These are phyloP conservation scores for Phyllosticta citriasiana DNA, from an alignment of 2,329 filamentous ascomycete genomes.

Conservation along the genomic window DNA sequence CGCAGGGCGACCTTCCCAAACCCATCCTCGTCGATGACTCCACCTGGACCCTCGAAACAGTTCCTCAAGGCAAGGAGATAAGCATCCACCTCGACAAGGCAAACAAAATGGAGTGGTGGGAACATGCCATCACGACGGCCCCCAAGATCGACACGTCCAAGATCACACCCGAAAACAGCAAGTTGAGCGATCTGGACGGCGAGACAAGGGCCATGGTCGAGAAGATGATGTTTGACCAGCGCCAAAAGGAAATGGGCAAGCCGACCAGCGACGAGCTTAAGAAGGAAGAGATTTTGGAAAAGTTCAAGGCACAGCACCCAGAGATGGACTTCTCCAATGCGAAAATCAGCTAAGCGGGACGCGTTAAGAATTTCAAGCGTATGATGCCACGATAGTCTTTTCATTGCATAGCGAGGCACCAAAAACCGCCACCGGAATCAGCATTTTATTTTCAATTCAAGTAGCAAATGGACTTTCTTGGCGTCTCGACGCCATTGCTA, in stretches of 20 bases:
- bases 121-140: slow-evolving; percentile 75
- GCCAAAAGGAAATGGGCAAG: slow-evolving; percentile 86
- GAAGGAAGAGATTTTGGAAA: slow-evolving; percentile 80
- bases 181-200: slow-evolving; percentile 84
- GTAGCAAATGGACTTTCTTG: background rate
- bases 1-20: slow-evolving; percentile 74
- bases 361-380: background rate
- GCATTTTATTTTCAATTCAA: too few species aligned
- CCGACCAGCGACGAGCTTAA: slow-evolving; percentile 91
- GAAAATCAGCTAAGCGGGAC: slow-evolving; percentile 40
- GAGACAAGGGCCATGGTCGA: slow-evolving; percentile 96
- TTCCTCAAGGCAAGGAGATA: slow-evolving; percentile 59
- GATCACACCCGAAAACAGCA: slow-evolving; percentile 87
- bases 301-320: slow-evolving; percentile 76
- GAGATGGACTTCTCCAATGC: slow-evolving; percentile 61
- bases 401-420: slow-evolving; percentile 9
- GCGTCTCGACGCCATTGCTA: background rate
- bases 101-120: slow-evolving; percentile 98
- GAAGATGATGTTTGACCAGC: slow-evolving; percentile 99
- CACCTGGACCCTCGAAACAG: slow-evolving; percentile 80
- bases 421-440: background rate
- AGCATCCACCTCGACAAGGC: slow-evolving; percentile 86
- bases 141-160: slow-evolving; percentile 92
- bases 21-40: slow-evolving; percentile 74
- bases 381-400: slow-evolving; percentile 9